A percentile compares a stretch with the other conserved stretches of the same genome.
These are phyloP conservation scores for Boletus eberwhitei DNA, from an alignment of 768 basidiomycete genomes.

Conservation along the genomic window DNA sequence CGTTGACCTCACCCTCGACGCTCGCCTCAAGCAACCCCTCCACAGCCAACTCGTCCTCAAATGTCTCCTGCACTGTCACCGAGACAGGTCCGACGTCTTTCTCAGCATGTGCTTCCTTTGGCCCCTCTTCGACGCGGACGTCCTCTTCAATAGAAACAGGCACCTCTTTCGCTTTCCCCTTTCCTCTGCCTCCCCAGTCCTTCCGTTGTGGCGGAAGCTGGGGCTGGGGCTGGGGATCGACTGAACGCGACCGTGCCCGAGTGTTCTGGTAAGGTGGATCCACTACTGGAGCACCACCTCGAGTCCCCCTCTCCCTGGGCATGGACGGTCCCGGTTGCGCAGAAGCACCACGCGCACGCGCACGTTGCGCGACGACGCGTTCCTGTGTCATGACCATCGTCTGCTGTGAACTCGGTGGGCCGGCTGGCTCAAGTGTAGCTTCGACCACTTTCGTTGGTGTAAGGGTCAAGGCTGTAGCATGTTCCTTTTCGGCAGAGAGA, in stretches of 20 bases:
- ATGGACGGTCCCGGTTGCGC: conserved; percentile 13
- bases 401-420: conserved; percentile 10
- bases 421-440: neutral
- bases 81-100: neutral
- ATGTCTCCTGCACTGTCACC: conserved; percentile 4
- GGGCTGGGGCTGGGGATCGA: conserved; percentile 8
- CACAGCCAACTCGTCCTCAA: conserved; percentile 23
- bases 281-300: neutral
- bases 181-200: neutral
- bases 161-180: conserved; percentile 2
- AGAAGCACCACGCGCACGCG: conserved; percentile 8
- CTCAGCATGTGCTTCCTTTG: neutral
- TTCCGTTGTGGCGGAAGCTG: neutral
- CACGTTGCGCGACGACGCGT: neutral
- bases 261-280: conserved; percentile 18
- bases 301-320: neutral
- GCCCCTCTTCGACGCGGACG: neutral
- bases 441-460: neutral
- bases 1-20: neutral
- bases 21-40: conserved; percentile 20
- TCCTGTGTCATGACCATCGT: conserved; percentile 4
- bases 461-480: no score
- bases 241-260: conserved; percentile 22
- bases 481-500: neutral
- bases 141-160: conserved; percentile 11